Evolutionary conservation across 169 alveolate genomes (phyloP).

Genomic region (Babesia caballi): DNA sequence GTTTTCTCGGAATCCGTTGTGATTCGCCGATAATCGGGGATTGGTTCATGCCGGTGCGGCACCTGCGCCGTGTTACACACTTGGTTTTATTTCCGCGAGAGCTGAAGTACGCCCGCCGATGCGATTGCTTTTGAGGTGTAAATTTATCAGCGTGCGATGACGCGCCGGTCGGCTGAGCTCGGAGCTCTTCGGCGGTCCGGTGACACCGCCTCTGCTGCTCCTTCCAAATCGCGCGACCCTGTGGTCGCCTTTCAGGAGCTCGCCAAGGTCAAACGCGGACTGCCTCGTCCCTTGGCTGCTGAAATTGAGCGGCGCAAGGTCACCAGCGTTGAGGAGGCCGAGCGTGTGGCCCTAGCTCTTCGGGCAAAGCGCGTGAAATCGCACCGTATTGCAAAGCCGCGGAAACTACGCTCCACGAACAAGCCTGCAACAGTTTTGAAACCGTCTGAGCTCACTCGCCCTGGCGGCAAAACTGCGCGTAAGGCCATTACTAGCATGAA

Average conservation of each 20-base stretch:
- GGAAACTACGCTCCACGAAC: not conserved
- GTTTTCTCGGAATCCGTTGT: too few species aligned
- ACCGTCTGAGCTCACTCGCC: slow-evolving; percentile 18
- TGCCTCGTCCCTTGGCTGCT: slow-evolving; percentile 5
- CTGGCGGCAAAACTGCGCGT: slow-evolving; percentile 11
- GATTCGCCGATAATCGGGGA: too few species aligned
- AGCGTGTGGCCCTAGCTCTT: slow-evolving; percentile 8
- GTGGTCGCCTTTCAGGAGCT: slow-evolving; percentile 33
- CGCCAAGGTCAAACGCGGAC: slow-evolving; percentile 12
- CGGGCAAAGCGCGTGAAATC: slow-evolving; percentile 11
- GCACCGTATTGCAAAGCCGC: not conserved
- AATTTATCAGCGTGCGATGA: too few species aligned
- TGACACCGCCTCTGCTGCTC: not conserved
- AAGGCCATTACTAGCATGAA: slow-evolving; percentile 4
- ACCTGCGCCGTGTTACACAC: too few species aligned
- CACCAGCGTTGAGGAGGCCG: slow-evolving; percentile 26
- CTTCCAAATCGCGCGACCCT: not conserved
- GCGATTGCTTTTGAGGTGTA: too few species aligned
- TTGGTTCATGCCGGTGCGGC: too few species aligned
- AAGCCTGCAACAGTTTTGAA: not conserved
- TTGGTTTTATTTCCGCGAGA: too few species aligned
- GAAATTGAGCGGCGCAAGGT: slow-evolving; percentile 24
- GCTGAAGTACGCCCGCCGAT: too few species aligned
- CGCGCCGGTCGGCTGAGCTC: not conserved
- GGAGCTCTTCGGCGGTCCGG: not conserved